Evolutionary conservation across 1,284 basidiomycete genomes (phyloP), one percentile per base, ranked within the genome.

Genomic region (Cryptococcus sp.): DNA sequence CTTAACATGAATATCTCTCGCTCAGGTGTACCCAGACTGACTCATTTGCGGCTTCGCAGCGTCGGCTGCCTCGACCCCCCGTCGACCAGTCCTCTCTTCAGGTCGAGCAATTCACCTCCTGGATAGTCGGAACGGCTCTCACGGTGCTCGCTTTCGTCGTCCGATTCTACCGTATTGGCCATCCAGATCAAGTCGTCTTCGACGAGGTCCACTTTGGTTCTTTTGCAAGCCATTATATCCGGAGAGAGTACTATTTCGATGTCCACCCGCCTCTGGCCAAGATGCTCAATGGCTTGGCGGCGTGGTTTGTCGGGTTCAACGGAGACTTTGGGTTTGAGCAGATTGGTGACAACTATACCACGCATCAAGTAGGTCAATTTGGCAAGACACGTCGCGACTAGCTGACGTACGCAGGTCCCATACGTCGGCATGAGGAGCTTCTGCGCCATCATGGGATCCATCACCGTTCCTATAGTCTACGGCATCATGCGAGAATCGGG

Each of bases 261-360:
- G 96, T 99, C 4, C 96, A 99, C 73, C 95, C 95, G 42, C 95
- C 95, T 16, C 87, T 97, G 54, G 93, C 94, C 47, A 97, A 97
- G 77, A 84, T 97, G 65, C 83, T 97, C 35, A 90, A 94, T 70
- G 96, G 89, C 48, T 84, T 95, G 41, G 89, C 90, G 25, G 96
- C 93, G 62, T 98, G 92, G 90, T 88, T 96, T 61, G 91, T 95
- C 46, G 96, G 96, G 10, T 99, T 95, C 75, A 90, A 97, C 70
- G 96, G 95, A 31, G 81, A 87, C 54, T 99, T 97, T 78, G 84
- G 87, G 44, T 99, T 99, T 81, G 90, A 95, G 60, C 89, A 88
- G 73, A 99, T 99, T 64, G 95, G 94, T 17, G 94, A 98, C 78
- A 90, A 86, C 75, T 99, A 99, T 78, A 59, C 60, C 3, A 25